Conservation (phyloP, 2,329 filamentous ascomycete species). For the Colletotrichum phormii region DNA sequence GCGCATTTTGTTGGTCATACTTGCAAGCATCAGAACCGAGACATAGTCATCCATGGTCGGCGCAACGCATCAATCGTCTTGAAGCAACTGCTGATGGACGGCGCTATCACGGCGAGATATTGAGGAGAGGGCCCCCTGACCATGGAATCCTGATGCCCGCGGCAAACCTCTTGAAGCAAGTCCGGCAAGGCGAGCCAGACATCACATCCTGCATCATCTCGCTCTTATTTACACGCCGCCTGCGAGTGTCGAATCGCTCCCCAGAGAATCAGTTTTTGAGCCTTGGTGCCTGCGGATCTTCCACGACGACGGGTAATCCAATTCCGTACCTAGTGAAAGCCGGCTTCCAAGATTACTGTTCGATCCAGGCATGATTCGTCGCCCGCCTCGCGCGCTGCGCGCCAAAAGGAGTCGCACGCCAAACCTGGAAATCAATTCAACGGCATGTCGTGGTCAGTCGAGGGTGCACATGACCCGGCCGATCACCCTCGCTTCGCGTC, state of each 20-base stretch:
- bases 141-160: background rate
- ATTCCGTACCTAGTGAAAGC: no score
- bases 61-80: background rate
- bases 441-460: background rate
- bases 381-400: background rate
- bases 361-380: background rate
- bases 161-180: background rate
- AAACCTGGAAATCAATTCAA: background rate
- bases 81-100: background rate
- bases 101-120: background rate
- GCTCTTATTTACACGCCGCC: no score
- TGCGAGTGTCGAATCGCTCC: background rate
- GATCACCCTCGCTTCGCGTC: constrained; percentile 3
- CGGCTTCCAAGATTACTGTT: background rate
- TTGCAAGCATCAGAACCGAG: background rate
- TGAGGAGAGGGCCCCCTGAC: background rate
- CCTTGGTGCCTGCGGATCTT: background rate
- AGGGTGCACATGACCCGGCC: background rate
- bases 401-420: background rate
- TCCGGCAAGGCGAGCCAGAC: background rate
- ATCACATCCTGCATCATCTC: no score
- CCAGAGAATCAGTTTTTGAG: background rate
- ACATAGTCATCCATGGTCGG: background rate
- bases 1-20: background rate
- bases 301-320: background rate